Percentiles rank a stretch among this genome's conserved stretches.
Conservation (phyloP, 805 yeast species). For the Starmerella apis region DNA sequence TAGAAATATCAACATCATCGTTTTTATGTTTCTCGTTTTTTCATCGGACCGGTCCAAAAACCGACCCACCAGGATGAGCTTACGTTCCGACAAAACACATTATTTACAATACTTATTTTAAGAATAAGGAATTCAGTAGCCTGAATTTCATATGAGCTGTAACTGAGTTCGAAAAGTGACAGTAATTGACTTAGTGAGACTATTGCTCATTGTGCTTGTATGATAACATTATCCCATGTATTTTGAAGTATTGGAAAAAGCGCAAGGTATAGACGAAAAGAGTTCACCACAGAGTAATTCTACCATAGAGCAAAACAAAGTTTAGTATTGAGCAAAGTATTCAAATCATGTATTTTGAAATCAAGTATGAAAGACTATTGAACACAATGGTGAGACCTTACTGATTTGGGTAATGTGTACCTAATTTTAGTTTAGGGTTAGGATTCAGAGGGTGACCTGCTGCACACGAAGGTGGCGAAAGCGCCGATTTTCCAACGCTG, state of each 20-base stretch:
- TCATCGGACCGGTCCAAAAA: not conserved
- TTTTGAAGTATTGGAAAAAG: not conserved
- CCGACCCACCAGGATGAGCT: not conserved
- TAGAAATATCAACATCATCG: constrained; percentile 1
- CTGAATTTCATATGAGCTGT: constrained; percentile 4
- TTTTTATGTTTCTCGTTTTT: no score
- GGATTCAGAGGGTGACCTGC: no score
- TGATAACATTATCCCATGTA: not conserved
- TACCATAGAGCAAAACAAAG: not conserved
- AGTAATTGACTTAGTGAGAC: not conserved
- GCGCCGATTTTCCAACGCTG: no score
- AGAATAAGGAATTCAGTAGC: not conserved
- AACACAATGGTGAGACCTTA: not conserved
- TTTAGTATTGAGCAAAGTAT: not conserved
- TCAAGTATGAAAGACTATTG: not conserved
- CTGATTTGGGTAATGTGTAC: not conserved
- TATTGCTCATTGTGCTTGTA: not conserved
- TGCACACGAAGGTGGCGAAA: no score
- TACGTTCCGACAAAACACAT: not conserved
- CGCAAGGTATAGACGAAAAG: not conserved
- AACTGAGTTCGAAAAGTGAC: not conserved
- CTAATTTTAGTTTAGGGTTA: not conserved
- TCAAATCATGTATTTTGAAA: not conserved
- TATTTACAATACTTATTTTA: not conserved
- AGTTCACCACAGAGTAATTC: not conserved